Base-by-base conservation (phyloP, 805 yeast species). In the Wickerhamia fluorescens region DNA sequence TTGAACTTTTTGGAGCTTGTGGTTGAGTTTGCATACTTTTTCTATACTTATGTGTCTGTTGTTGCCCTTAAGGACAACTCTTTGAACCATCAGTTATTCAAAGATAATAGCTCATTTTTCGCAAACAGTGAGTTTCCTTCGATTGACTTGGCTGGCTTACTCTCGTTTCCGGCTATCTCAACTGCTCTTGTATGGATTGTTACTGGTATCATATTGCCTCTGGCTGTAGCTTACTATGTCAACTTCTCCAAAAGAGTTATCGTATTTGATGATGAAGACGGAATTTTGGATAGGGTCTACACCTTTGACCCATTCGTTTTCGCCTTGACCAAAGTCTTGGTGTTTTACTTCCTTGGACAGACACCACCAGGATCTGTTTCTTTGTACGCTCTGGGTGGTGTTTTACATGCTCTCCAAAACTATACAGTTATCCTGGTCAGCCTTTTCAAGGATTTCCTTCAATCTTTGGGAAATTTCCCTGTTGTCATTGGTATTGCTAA, bases 281-380 rank as follows among this genome's bases (percentile, higher is more conserved):
- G 46, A 16, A 44, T 52, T 24, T 40, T 56, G 24, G 38, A 33
- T 24, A 58, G 70, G 50, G 52, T 56, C 32, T 61, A 61, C 47
- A 51, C 44, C 28, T 64, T 48, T 49, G 83, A 75, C 48, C 80
- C 82, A 23, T 62, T 75, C 37, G 53, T 66, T 27, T 47, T 53
- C 31, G 53, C 57, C 23, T 49, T 75, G 40, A 36, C 60, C 29
- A 73, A 73, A 47, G 47, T 67, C 17, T 42, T 73, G 36, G 36
- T 66, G 15, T 58, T 61, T 37, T 64, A 59, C 48, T 47, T 58
- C 34, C 42, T 65, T 33, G 50, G 51, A 42, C 56, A 54, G 38
- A 51, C 47, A 44, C 36, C 32, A 53, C 59, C 49, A 18, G 51
- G 37, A 25, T 51, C 47, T 49, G 41, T 52, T 32, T 41, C 42